Conservation (phyloP, 139 green algal genomes). For the Yamagishiella unicocca region DNA sequence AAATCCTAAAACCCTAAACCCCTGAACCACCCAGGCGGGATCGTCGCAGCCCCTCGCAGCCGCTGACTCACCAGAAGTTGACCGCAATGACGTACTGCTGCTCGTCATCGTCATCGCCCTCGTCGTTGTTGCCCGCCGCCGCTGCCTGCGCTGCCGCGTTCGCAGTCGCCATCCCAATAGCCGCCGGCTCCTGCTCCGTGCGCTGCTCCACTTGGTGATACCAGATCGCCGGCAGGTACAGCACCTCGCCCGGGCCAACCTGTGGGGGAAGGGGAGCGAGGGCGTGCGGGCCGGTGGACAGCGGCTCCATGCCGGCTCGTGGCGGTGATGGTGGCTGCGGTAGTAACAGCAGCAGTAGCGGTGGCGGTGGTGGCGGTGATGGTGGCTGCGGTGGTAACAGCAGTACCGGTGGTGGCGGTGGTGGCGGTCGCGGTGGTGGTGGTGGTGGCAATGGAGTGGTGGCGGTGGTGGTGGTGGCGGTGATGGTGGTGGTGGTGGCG, state of each 20-base stretch:
- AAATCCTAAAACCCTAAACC: background rate
- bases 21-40: too few relatives aligned
- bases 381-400: too few relatives aligned
- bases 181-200: background rate
- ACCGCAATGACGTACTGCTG: constrained; percentile 79
- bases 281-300: too few relatives aligned
- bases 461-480: background rate
- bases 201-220: constrained; percentile 74
- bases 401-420: too few relatives aligned
- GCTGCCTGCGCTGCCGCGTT: background rate
- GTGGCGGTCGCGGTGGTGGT: too few relatives aligned
- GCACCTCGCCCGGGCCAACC: constrained; percentile 71
- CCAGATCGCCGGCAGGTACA: constrained; percentile 87
- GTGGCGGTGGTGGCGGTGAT: too few relatives aligned
- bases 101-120: constrained; percentile 50
- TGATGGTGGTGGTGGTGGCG: too few relatives aligned
- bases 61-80: constrained; percentile 85
- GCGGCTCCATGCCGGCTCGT: too few relatives aligned
- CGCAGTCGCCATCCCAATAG: background rate
- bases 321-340: too few relatives aligned
- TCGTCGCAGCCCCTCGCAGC: background rate
- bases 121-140: too few relatives aligned
- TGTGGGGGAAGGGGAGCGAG: background rate
- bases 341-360: too few relatives aligned
- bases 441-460: background rate